Base-by-base conservation (phyloP, 2,329 filamentous ascomycete genomes). In the Hypomyces perniciosus region DNA sequence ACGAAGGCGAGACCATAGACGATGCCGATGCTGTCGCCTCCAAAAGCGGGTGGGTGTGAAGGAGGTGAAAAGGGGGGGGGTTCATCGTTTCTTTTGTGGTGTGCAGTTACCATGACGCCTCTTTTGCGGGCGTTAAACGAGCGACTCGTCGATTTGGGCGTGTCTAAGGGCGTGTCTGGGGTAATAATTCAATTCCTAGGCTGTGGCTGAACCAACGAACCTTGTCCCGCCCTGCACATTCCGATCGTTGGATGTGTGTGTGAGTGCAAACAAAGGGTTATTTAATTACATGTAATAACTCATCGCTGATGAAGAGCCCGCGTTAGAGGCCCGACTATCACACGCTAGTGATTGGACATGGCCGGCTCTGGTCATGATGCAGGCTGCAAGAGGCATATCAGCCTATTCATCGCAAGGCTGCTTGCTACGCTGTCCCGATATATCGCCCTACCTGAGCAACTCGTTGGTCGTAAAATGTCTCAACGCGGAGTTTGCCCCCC, bases 181-280 rank as follows among this genome's bases (percentile, higher is more conserved):
- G 35, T 38, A 38, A 38, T 55, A 48, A 39, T 52, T 45, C 53
- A 47, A 54, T 48, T 48, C 50, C 52, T 49, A 55, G 54, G 54
- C 50, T 43, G 51, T 61, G 60, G 59, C 60, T 62, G 60, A 62
- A 62, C 59, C 58, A 20, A 3, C 20, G 20, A 20, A 20, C 20
- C 20, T 51, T 62, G 54, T 50, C 53, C 60, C 59, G 57, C 59
- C 56, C 50, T 59, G 49, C 47, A 50, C 54, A 54, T 58, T 55
- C 60, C 60, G 60, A 62, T 59, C 60, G 60, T 38, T 38, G 35
- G 35, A 8, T 38, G 35, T 38, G 35, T 20, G 20, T 20, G 20
- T 20, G 20, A 20, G 20, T 20, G 20, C 20, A 20, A 38, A 38
- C 35, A 38, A 38, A 38, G 35, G 35, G 35, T 38, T n/a, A 38